Conservation (phyloP, 2,329 filamentous ascomycete species). For the Hypoxylon sp. region DNA sequence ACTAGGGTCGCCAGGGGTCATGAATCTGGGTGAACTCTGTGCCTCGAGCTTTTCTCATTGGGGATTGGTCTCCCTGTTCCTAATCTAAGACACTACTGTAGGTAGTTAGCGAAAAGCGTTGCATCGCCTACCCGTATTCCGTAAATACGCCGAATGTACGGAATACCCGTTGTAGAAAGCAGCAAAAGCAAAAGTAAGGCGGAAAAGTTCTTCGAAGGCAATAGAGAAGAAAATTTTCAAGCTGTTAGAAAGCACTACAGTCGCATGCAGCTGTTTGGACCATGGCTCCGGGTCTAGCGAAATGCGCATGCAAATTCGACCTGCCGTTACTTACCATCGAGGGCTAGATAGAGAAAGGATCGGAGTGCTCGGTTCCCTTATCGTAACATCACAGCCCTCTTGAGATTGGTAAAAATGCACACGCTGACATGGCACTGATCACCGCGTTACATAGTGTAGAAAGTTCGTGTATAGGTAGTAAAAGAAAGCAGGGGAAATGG, state of each 20-base stretch:
- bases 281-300: conserved; percentile 37
- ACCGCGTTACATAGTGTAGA: neutral
- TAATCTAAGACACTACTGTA: conserved; percentile 6
- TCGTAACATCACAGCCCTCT: conserved; percentile 8
- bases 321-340: conserved; percentile 2
- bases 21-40: conserved; percentile 4
- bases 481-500: neutral
- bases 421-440: neutral
- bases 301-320: conserved; percentile 12
- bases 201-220: neutral
- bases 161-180: neutral
- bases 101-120: neutral
- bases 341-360: conserved; percentile 30
- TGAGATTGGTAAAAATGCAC: neutral
- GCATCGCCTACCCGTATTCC: neutral
- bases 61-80: conserved; percentile 1
- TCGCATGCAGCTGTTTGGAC: conserved; percentile 26
- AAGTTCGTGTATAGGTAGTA: too few species aligned
- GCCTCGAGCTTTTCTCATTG: neutral
- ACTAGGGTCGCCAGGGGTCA: neutral
- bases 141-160: neutral
- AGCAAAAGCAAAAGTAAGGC: conserved; percentile 1
- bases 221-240: conserved; percentile 16
- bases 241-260: conserved; percentile 26
- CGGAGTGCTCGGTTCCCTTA: conserved; percentile 30